phyloP scores from a whole-genome alignment of 176 grass and related monocot species.

The Hsuehochloa calcarea region DNA sequence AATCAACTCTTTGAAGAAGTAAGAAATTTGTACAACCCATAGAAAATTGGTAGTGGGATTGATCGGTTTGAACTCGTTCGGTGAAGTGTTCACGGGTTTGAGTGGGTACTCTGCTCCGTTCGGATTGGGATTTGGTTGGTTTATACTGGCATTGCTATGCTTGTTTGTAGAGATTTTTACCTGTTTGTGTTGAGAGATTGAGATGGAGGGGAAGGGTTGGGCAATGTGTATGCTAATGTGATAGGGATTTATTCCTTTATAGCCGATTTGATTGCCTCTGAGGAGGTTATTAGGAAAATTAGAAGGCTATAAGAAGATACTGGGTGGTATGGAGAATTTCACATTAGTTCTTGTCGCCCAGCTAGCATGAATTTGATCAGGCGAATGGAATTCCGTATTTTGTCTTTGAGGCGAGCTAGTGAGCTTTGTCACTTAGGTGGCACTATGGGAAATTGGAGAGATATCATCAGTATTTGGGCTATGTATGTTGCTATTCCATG shows the following conservation, averaged over 20 bases:
- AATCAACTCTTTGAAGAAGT: no score
- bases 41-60: no score
- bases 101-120: background rate
- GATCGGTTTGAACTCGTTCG: slow-evolving; percentile 1
- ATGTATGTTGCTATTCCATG: background rate
- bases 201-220: slow-evolving; percentile 9
- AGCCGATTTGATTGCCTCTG: background rate
- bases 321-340: background rate
- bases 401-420: no score
- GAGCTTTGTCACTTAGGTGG: background rate
- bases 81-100: background rate
- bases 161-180: background rate
- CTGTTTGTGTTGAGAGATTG: background rate
- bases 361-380: background rate
- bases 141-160: background rate
- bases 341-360: background rate
- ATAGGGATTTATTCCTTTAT: background rate
- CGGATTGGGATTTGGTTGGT: background rate
- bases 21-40: no score
- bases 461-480: background rate
- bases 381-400: background rate
- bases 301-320: background rate
- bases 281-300: slow-evolving; percentile 2
- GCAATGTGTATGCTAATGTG: background rate
- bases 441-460: background rate